A percentile compares a stretch with the other conserved stretches of the same genome.
Conservation (phyloP, 176 grass and related monocot genomes). For the Aegilops speltoides region DNA sequence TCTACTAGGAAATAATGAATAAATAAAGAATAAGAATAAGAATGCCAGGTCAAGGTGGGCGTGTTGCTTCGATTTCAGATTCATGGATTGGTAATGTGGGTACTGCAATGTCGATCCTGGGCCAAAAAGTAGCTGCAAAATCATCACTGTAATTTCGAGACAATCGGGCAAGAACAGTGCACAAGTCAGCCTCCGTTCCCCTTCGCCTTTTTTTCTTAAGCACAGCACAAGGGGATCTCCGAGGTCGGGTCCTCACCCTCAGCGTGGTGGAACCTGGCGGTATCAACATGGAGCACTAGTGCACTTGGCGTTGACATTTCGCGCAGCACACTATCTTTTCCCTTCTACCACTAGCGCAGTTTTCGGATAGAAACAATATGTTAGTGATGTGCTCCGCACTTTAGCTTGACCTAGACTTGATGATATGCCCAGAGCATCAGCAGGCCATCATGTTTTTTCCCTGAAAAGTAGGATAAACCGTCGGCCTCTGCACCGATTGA, state of each 20-base stretch:
- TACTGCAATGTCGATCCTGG: not conserved
- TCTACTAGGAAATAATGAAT: not conserved
- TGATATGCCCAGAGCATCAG: slow-evolving; percentile 10
- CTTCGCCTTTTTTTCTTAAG: not conserved
- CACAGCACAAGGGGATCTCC: slow-evolving; percentile 5
- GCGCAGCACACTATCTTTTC: not conserved
- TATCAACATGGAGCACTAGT: slow-evolving; percentile 10
- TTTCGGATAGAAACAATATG: not conserved
- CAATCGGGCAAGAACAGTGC: not conserved
- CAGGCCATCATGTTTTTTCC: not conserved
- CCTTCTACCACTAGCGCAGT: slow-evolving; percentile 1
- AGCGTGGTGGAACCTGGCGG: not conserved
- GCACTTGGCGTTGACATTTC: slow-evolving; percentile 25
- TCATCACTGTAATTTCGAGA: not conserved
- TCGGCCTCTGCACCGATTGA: no score
- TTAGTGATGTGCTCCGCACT: slow-evolving; percentile 31
- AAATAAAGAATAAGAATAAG: not conserved
- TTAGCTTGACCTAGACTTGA: not conserved
- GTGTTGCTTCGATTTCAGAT: slow-evolving; percentile 6
- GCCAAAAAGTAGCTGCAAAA: not conserved
- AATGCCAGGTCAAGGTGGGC: not conserved
- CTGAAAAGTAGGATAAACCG: no score
- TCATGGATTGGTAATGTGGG: not conserved
- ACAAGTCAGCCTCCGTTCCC: not conserved
- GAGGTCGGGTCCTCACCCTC: not conserved